These are phyloP conservation scores for Pseudogymnoascus sp. DNA, from an alignment of 2,329 filamentous ascomycete genomes.

Conservation along the genomic window DNA sequence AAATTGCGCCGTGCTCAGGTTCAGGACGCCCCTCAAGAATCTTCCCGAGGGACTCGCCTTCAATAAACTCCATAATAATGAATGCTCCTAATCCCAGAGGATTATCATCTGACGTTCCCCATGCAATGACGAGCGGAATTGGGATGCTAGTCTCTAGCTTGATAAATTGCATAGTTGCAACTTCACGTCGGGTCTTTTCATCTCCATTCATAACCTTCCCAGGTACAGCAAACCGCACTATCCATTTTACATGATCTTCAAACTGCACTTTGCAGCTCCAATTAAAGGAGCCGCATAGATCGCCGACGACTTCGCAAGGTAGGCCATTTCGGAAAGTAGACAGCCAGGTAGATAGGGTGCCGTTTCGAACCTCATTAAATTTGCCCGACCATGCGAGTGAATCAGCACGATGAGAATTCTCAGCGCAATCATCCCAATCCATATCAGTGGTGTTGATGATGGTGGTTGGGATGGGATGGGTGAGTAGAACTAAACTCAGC, in stretches of 20 bases:
- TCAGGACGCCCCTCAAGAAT: conserved; percentile 12
- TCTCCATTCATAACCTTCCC: conserved; percentile 15
- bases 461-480: neutral
- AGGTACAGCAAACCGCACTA: conserved; percentile 14
- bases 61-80: conserved; percentile 26
- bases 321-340: neutral
- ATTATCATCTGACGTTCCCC: conserved; percentile 25
- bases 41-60: conserved; percentile 14
- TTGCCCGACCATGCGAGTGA: neutral
- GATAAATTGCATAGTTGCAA: conserved; percentile 14
- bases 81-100: conserved; percentile 25
- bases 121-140: conserved; percentile 22
- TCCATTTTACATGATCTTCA: neutral
- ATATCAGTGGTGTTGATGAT: neutral
- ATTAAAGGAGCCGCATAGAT: neutral
- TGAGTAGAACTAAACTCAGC: neutral
- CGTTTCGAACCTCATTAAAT: neutral
- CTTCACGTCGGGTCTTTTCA: conserved; percentile 16
- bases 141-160: conserved; percentile 8
- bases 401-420: neutral
- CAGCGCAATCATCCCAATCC: neutral
- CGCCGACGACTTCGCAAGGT: neutral
- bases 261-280: neutral
- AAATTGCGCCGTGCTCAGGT: conserved; percentile 11
- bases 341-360: neutral